These are phyloP conservation scores for Tuber brumale DNA, from an alignment of 495 filamentous ascomycete species.

Conservation along the genomic window DNA sequence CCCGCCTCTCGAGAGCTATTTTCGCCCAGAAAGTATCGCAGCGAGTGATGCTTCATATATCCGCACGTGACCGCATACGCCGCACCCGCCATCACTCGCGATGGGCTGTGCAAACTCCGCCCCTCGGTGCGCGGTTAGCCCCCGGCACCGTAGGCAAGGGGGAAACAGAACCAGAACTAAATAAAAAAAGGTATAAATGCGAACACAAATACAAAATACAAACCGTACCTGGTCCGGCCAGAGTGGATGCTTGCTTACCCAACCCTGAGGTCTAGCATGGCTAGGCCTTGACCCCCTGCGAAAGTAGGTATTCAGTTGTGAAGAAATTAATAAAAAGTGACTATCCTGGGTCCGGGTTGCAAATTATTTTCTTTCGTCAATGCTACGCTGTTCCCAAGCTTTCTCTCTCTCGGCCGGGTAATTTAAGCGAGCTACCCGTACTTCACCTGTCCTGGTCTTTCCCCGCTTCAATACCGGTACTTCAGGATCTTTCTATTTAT, in stretches of 20 bases:
- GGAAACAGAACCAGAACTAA: background rate
- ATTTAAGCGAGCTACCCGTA: background rate
- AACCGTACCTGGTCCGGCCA: background rate
- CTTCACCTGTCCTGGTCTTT: background rate
- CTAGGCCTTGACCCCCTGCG: too few relatives aligned
- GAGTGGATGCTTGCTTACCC: background rate
- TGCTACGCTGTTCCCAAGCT: background rate
- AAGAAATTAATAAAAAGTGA: background rate
- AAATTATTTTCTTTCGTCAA: background rate
- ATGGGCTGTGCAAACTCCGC: background rate
- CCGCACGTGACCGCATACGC: background rate
- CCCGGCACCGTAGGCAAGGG: background rate
- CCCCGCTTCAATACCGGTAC: background rate
- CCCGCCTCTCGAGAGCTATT: background rate
- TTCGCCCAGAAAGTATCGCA: background rate
- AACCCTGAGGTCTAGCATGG: background rate
- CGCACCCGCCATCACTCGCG: conserved; percentile 1
- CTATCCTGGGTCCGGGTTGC: background rate
- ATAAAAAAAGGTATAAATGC: background rate
- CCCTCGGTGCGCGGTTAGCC: background rate
- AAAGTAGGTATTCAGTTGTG: background rate
- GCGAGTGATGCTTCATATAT: background rate
- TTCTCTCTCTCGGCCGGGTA: background rate
- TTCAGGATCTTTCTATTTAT: background rate
- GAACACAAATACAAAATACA: background rate